Base-by-base conservation (phyloP, 257 asterid genomes). In the Buddleja alternifolia region DNA sequence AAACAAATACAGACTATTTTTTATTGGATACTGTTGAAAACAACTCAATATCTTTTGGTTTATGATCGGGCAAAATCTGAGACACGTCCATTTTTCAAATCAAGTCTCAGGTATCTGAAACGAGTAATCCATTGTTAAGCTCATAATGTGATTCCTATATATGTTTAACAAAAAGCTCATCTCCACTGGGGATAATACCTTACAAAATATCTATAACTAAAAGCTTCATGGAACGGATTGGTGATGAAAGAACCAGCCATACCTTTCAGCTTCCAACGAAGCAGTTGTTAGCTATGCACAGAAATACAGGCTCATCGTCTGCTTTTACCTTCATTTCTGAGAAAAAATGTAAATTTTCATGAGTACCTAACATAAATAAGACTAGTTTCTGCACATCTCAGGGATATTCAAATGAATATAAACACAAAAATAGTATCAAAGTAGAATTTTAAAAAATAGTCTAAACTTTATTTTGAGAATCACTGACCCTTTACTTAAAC, bases 221-320 rank as follows among this genome's bases (percentile, higher is more conserved):
- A 15, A 14, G 9, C 29, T 36, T 29, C 46, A 58, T 9, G 4
- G 3, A 8, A 36, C 15, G 64, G 47, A 32, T 58, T 10, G 21
- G 36, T 16, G 47, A 32, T 8, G 25, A 3, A 36, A 32, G 25
- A 39, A 23, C 50, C 46, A 39, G 48, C 16, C 34, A 39, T 10
- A 12, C 48, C 48, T 59, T 59, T 10, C 50, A 36, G 50, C 66
- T 59, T 59, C 50, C 45, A 39, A 19, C 36, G 21, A 39, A 40
- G 9, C 50, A 39, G 34, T 48, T n/a, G 19, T 6, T 10, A 51
- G 32, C 32, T 51, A 51, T 19, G 10, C 17, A 39, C 17, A 10
- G 7, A 29, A 11, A 56, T 17, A 10, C 50, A 37, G 17, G 37
- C 36, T 36, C 19, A 29, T 14, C 15, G 16, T 36, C 15, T 16